Conservation (phyloP, 2,329 filamentous ascomycete species). For the Cytospora leucostoma region DNA sequence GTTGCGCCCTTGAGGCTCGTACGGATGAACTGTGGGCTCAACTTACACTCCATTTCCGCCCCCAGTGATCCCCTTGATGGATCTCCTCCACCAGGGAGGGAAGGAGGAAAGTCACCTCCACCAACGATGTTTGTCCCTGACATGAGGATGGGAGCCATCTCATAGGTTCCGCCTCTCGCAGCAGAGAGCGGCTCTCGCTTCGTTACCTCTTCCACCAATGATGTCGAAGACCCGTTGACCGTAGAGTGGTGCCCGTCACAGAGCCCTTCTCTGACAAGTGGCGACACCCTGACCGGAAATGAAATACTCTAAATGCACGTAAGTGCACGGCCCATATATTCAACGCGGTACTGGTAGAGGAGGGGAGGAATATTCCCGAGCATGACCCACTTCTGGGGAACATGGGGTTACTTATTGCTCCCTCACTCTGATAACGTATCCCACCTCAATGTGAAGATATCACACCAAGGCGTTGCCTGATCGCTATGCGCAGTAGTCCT, state of each 20-base stretch:
- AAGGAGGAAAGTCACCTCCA: neutral
- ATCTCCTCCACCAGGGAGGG: neutral
- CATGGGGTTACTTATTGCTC: no score
- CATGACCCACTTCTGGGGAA: no score
- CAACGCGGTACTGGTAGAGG: no score
- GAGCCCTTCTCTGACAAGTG: neutral
- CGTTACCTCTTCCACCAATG: neutral
- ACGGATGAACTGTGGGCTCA: neutral
- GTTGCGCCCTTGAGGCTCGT: neutral
- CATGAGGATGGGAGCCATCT: neutral
- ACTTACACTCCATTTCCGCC: neutral
- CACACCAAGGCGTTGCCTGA: no score
- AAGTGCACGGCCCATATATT: no score
- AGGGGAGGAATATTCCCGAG: no score
- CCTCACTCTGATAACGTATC: no score
- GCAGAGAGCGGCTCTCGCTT: neutral
- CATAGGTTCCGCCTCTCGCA: neutral
- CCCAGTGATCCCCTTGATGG: neutral
- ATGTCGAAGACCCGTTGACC: neutral
- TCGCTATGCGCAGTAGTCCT: no score
- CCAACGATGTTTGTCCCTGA: neutral
- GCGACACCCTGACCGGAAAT: neutral
- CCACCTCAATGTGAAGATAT: no score
- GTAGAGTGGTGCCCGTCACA: neutral
- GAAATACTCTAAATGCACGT: neutral